Evolutionary conservation across 108 stramenopile species (phyloP).

Genomic region (Nitzschia inconspicua): DNA sequence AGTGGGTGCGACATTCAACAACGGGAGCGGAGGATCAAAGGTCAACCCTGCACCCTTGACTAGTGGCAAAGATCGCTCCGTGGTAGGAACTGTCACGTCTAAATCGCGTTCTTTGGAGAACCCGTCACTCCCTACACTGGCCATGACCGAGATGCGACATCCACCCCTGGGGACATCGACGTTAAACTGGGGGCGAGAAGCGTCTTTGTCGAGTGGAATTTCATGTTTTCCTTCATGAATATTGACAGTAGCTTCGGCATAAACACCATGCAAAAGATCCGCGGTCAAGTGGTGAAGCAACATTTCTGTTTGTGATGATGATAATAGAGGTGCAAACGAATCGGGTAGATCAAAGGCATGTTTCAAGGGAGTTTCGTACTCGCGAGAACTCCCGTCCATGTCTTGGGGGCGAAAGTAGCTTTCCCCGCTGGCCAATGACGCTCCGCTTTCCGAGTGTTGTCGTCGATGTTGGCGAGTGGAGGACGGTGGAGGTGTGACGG

Average conservation of each 20-base stretch:
- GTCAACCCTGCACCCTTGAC: conserved; percentile 66
- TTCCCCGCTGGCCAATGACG: too few species aligned
- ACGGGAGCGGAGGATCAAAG: conserved; percentile 73
- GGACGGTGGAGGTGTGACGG: conserved; percentile 1
- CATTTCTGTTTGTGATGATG: conserved; percentile 73
- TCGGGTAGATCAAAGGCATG: conserved; percentile 71
- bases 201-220: conserved; percentile 79
- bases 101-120: conserved; percentile 67
- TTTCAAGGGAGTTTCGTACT: too few species aligned
- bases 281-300: conserved; percentile 64
- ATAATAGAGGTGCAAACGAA: conserved; percentile 84
- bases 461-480: too few species aligned
- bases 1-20: conserved; percentile 84
- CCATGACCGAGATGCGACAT: conserved; percentile 53
- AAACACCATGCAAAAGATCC: conserved; percentile 76
- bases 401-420: too few species aligned
- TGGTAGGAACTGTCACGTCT: conserved; percentile 51
- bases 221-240: conserved; percentile 63
- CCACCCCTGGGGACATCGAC: conserved; percentile 55
- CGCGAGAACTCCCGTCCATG: too few species aligned
- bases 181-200: conserved; percentile 73
- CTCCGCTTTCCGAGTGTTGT: too few species aligned
- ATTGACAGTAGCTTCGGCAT: conserved; percentile 54
- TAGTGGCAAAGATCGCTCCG: conserved; percentile 64
- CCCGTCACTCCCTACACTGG: conserved; percentile 61